Conservation (phyloP, 345 rosid species). For the Mallotus nudiflorus region DNA sequence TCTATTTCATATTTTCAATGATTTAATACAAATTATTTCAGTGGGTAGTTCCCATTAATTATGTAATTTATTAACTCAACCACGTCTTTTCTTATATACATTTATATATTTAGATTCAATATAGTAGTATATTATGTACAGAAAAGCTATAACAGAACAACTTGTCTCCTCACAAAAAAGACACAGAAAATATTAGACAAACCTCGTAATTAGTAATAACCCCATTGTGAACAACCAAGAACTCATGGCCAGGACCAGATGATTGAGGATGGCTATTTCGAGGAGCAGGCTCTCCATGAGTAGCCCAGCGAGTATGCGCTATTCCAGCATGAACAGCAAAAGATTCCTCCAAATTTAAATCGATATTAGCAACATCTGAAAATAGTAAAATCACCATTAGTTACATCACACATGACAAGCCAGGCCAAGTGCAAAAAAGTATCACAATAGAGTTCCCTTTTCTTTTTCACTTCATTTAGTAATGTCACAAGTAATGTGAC, state of each 20-base stretch:
- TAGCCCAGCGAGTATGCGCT: constrained; percentile 98
- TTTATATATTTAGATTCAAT: too few relatives aligned
- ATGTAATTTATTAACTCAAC: neutral
- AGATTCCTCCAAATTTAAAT: constrained; percentile 68
- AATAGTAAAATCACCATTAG: constrained; percentile 11
- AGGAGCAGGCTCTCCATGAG: constrained; percentile 95
- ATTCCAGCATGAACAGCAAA: constrained; percentile 83
- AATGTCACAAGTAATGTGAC: too few relatives aligned
- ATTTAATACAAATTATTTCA: neutral
- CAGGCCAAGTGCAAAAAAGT: neutral
- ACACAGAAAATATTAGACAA: constrained; percentile 4
- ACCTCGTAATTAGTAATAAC: constrained; percentile 89
- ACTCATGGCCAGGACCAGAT: constrained; percentile 80
- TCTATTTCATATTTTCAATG: neutral
- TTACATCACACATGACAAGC: neutral
- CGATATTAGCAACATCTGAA: constrained; percentile 63
- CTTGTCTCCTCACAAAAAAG: too few relatives aligned
- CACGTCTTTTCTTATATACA: neutral
- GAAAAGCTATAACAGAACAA: too few relatives aligned
- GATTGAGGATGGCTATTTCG: constrained; percentile 92
- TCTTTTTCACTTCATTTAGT: neutral
- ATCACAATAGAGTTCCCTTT: neutral
- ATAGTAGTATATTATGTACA: too few relatives aligned
- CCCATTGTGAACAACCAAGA: constrained; percentile 94
- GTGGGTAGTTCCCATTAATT: neutral